Conservation (phyloP, 2,329 filamentous ascomycete genomes). For the Neonectria coccinea region DNA sequence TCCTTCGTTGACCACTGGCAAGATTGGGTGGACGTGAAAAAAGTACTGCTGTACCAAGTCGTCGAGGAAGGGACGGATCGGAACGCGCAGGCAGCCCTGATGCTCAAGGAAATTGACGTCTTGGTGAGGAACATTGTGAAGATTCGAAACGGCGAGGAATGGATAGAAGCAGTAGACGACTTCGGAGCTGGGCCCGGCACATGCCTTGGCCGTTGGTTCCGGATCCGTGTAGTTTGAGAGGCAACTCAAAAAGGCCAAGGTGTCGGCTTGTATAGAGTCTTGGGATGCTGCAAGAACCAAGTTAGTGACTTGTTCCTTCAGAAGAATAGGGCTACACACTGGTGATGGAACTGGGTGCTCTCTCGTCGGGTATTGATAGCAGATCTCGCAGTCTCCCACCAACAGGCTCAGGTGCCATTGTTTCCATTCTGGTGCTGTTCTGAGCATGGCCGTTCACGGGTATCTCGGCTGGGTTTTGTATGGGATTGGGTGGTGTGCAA, state of each 20-base stretch:
- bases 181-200: constrained; percentile 34
- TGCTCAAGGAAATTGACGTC: constrained; percentile 60
- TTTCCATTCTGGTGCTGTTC: background rate
- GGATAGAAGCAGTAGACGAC: constrained; percentile 59
- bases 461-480: background rate
- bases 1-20: constrained; percentile 59
- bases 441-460: background rate
- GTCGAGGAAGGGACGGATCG: constrained; percentile 54
- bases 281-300: background rate
- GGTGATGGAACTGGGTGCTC: background rate
- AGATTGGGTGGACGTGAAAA: constrained; percentile 57
- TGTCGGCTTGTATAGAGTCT: background rate
- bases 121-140: constrained; percentile 53
- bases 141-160: constrained; percentile 52
- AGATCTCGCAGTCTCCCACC: background rate
- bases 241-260: background rate
- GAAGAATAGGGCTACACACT: background rate
- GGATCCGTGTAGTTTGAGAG: background rate
- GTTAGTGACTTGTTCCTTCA: background rate
- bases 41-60: constrained; percentile 62
- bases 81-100: constrained; percentile 60
- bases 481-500: background rate
- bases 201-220: background rate
- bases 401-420: background rate
- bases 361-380: background rate